Percentiles rank a stretch among this genome's conserved stretches.
phyloP scores from a whole-genome alignment of 495 filamentous ascomycete genomes.

The Pseudevernia furfuracea region DNA sequence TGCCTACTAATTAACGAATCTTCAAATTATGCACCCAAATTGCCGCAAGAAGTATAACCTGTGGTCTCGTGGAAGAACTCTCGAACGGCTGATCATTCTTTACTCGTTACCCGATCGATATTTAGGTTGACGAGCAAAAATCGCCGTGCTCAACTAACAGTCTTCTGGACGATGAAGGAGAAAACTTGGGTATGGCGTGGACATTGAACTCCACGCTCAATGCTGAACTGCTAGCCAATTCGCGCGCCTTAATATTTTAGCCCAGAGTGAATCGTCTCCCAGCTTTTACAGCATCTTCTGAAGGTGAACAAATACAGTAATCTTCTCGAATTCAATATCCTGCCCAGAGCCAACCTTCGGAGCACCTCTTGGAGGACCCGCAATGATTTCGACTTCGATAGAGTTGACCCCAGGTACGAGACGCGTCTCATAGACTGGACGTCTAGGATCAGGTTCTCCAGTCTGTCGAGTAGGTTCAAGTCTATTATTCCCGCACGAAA shows the following conservation, averaged over 20 bases:
- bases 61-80: neutral
- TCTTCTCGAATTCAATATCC: constrained; percentile 60
- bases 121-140: neutral
- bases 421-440: constrained; percentile 52
- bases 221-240: neutral
- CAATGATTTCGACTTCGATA: constrained; percentile 58
- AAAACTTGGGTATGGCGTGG: neutral
- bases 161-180: neutral
- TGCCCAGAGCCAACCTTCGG: constrained; percentile 44
- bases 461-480: constrained; percentile 39
- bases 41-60: neutral
- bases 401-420: constrained; percentile 57
- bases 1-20: neutral
- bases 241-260: neutral
- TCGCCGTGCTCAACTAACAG: neutral
- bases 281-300: constrained; percentile 21
- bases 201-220: constrained; percentile 4
- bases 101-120: neutral
- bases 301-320: constrained; percentile 55
- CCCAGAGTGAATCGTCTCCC: neutral
- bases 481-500: constrained; percentile 43
- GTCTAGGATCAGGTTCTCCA: constrained; percentile 40
- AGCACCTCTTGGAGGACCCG: constrained; percentile 51
- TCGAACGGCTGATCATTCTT: neutral
- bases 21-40: neutral